phyloP scores from a whole-genome alignment of 2,329 filamentous ascomycete genomes.

The Pyrenophora tritici-repentis region DNA sequence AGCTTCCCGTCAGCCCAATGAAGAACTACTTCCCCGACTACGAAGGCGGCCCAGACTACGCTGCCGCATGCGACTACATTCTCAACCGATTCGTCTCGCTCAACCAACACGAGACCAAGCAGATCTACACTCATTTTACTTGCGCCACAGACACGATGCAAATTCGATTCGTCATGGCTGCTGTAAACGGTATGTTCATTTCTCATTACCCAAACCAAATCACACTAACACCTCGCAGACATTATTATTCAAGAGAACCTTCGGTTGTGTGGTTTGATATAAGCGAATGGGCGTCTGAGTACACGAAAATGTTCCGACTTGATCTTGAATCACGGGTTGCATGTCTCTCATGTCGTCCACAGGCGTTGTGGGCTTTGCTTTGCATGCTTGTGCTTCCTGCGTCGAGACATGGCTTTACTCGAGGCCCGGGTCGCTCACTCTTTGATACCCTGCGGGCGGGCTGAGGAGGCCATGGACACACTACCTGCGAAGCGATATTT shows the following conservation, averaged over 20 bases:
- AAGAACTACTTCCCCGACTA: slow-evolving; percentile 78
- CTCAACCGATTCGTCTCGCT: slow-evolving; percentile 97
- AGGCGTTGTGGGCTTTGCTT: slow-evolving; percentile 46
- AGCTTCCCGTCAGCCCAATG: slow-evolving; percentile 73
- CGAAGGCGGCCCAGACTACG: slow-evolving; percentile 91
- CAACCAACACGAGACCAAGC: slow-evolving; percentile 99
- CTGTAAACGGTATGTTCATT: slow-evolving; percentile 81
- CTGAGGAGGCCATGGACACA: slow-evolving; percentile 21
- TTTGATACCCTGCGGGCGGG: slow-evolving; percentile 44
- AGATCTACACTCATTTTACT: slow-evolving; percentile 99
- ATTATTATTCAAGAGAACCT: slow-evolving; percentile 99
- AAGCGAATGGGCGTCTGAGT: slow-evolving; percentile 49
- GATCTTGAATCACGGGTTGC: slow-evolving; percentile 44
- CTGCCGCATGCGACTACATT: slow-evolving; percentile 96
- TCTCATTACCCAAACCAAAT: background rate
- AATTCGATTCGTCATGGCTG: slow-evolving; percentile 99
- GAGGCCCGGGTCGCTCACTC: slow-evolving; percentile 37
- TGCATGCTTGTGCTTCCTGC: slow-evolving; percentile 26
- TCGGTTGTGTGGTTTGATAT: slow-evolving; percentile 94
- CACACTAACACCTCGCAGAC: slow-evolving; percentile 65
- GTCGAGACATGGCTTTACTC: slow-evolving; percentile 38
- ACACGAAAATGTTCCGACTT: slow-evolving; percentile 36
- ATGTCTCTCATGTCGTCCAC: slow-evolving; percentile 45
- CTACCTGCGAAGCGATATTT: slow-evolving; percentile 28
- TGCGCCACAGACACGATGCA: slow-evolving; percentile 98